Conservation (phyloP, 176 grass and related monocot species). For the Oryza meridionalis region DNA sequence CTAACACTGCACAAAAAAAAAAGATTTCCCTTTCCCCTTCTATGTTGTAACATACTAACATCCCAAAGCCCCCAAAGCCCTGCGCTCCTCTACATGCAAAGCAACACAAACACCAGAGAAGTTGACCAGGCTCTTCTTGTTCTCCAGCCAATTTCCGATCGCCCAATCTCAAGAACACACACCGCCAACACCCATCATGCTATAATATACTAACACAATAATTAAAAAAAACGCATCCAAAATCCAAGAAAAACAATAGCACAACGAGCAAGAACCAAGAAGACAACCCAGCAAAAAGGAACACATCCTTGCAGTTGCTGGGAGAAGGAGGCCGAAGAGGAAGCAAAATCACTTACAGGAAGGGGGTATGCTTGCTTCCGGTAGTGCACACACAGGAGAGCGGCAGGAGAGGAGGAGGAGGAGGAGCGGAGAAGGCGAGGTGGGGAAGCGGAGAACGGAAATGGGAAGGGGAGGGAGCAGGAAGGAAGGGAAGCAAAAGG, state of each 20-base stretch:
- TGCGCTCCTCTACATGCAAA: background rate
- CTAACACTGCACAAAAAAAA: background rate
- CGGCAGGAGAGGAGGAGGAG: background rate
- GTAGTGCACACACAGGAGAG: background rate
- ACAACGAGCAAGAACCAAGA: background rate
- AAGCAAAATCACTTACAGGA: constrained; percentile 41
- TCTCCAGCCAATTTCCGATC: background rate
- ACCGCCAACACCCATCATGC: background rate
- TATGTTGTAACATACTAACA: constrained; percentile 5
- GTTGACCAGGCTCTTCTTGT: background rate
- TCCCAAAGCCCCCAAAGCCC: background rate
- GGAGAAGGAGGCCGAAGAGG: background rate
- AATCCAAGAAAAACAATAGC: constrained; percentile 7
- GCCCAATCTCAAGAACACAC: background rate
- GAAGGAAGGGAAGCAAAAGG: background rate
- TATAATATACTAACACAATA: background rate
- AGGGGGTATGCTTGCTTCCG: background rate
- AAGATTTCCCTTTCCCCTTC: background rate
- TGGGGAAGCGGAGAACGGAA: constrained; percentile 31
- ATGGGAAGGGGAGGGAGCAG: constrained; percentile 11
- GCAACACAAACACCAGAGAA: background rate
- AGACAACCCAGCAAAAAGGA: background rate
- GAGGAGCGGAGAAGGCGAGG: constrained; percentile 24
- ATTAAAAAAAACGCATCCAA: background rate
- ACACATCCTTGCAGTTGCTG: background rate